Evolutionary conservation across 768 basidiomycete species (phyloP).

Genomic region (Ramaria sp.): DNA sequence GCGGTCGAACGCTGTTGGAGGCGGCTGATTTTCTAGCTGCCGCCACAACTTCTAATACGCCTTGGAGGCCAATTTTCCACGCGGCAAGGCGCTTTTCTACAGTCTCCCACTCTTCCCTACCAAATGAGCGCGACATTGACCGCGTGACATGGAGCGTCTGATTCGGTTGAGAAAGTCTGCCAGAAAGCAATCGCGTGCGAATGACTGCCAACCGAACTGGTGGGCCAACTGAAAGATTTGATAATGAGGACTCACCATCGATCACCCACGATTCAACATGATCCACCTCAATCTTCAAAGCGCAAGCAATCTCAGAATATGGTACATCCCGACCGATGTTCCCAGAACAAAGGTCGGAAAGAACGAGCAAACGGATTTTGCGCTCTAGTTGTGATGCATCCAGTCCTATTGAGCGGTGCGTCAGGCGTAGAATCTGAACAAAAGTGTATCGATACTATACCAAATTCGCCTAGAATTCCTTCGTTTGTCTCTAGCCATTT

Average conservation of each 20-base stretch:
- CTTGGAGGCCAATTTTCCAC: slow-evolving; percentile 65
- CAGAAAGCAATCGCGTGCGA: slow-evolving; percentile 66
- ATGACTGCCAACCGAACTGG: slow-evolving; percentile 43
- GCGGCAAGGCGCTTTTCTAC: slow-evolving; percentile 64
- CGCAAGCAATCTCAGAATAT: slow-evolving; percentile 56
- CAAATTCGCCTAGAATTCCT: slow-evolving; percentile 39
- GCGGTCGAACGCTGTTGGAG: neutral
- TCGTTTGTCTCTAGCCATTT: slow-evolving; percentile 47
- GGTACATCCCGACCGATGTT: slow-evolving; percentile 65
- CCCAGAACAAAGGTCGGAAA: slow-evolving; percentile 68
- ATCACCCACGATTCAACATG: slow-evolving; percentile 84
- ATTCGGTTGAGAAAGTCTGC: slow-evolving; percentile 74
- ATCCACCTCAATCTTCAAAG: slow-evolving; percentile 49
- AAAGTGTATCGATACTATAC: slow-evolving; percentile 24
- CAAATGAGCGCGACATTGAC: slow-evolving; percentile 67
- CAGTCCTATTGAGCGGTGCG: slow-evolving; percentile 31
- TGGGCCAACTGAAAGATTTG: neutral
- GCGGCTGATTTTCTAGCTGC: slow-evolving; percentile 1
- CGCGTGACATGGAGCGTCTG: slow-evolving; percentile 64
- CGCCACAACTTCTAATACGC: slow-evolving; percentile 57
- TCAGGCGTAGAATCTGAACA: neutral
- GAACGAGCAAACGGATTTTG: slow-evolving; percentile 70
- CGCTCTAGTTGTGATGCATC: slow-evolving; percentile 50
- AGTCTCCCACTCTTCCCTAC: slow-evolving; percentile 67
- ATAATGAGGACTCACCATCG: slow-evolving; percentile 43